Percentiles rank a stretch among this genome's conserved stretches.
These are phyloP conservation scores for Candida boleticola DNA, from an alignment of 805 yeast genomes.

Conservation along the genomic window DNA sequence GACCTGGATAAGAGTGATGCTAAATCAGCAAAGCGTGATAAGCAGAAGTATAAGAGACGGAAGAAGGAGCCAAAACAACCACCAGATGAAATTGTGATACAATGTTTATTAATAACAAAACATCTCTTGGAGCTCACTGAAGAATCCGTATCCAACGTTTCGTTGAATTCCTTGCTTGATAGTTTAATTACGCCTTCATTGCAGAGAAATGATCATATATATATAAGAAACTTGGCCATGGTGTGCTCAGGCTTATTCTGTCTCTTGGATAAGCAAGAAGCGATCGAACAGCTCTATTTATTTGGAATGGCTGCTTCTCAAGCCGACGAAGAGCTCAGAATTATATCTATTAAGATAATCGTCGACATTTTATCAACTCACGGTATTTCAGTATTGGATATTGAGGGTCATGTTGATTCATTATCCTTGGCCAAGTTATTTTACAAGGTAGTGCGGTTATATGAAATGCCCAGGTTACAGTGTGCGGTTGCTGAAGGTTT, in stretches of 20 bases:
- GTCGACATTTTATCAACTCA: slow-evolving; percentile 77
- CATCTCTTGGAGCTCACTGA: slow-evolving; percentile 66
- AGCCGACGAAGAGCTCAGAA: slow-evolving; percentile 61
- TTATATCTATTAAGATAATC: slow-evolving; percentile 64
- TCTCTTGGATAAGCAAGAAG: slow-evolving; percentile 59
- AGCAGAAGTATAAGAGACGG: slow-evolving; percentile 29
- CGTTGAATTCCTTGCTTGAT: slow-evolving; percentile 67
- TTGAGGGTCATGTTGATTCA: slow-evolving; percentile 52
- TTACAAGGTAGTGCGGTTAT: slow-evolving; percentile 59
- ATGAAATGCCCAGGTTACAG: slow-evolving; percentile 63
- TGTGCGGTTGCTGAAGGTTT: slow-evolving; percentile 83
- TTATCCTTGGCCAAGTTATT: slow-evolving; percentile 66
- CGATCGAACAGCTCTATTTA: slow-evolving; percentile 60
- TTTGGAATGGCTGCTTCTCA: slow-evolving; percentile 69
- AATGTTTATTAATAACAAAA: slow-evolving; percentile 67
- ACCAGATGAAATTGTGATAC: slow-evolving; percentile 48
- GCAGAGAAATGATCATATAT: slow-evolving; percentile 42
- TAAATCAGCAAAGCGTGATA: slow-evolving; percentile 23
- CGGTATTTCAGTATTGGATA: slow-evolving; percentile 66
- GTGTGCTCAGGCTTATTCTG: slow-evolving; percentile 79
- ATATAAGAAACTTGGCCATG: slow-evolving; percentile 63
- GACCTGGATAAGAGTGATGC: slow-evolving; percentile 20
- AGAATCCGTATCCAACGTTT: slow-evolving; percentile 62
- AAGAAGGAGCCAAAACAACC: slow-evolving; percentile 38
- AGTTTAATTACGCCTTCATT: slow-evolving; percentile 81